Evolutionary conservation across 768 basidiomycete species (phyloP), one percentile per base, ranked within the genome.

Genomic region (Hericium rajendrae): DNA sequence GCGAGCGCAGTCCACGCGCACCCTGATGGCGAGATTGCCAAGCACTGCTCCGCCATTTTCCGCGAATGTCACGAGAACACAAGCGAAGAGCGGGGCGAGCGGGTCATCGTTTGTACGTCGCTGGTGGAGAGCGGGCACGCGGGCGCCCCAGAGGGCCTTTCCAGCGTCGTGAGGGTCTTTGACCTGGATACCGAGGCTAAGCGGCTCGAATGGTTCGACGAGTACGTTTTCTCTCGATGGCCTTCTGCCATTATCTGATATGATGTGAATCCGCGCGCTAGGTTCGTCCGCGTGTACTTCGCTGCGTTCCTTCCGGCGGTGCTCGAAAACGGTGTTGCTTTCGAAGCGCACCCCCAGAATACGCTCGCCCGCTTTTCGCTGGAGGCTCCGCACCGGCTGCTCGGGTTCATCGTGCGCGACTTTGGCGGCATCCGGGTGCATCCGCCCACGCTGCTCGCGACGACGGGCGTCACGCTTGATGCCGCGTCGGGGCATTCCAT

Each of bases 291-390:
- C 26, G 48, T 82, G 28, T 76, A 81, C 58, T 74, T 82, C 58
- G 67, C 71, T n/a, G 80, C 81, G 2, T 82, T 83, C 62, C 69
- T 83, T 18, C 80, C 82, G 2, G 70, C 80, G 0, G 72, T 81
- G 58, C 66, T 83, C 3, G 62, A 74, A 54, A 79, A 83, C 57
- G 80, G 81, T 6, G 79, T 83, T 4, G 80, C 77, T 1, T 82
- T 83, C 61, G 80, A 83, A 64, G 78, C 75, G 51, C 82, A 83
- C 62, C 79, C 79, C 1, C 82, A 83, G 66, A 82, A 83, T 59
- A 81, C 79, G 58, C 69, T 83, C 8, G 79, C 79, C 6, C 74
- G 80, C 1, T 82, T 81, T 59, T 75, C 78, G 57, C 60, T 77
- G 4, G 58, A 70, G 24, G 76, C 52, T 12, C 60, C 80, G 4